Evolutionary conservation across 169 alveolate genomes (phyloP).

Genomic region (Eimeria zaria): DNA sequence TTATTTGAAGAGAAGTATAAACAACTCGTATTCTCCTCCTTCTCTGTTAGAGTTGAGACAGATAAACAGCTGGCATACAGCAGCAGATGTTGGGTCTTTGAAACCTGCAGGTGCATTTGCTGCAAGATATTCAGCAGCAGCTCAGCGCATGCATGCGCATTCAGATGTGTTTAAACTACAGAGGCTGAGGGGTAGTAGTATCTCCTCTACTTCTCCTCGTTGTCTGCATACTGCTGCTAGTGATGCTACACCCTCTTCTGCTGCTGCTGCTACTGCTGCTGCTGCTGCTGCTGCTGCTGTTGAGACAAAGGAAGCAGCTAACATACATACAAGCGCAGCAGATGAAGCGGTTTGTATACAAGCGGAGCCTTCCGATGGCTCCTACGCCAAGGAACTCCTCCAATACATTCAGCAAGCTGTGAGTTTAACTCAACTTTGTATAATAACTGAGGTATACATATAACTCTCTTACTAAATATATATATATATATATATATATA

Average conservation of each 20-base stretch:
- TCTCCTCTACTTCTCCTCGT: neutral
- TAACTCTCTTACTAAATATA: too few relatives aligned
- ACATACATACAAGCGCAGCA: neutral
- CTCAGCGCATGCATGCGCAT: too few relatives aligned
- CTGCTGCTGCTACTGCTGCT: neutral
- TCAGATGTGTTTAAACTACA: too few relatives aligned
- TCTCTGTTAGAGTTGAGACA: too few relatives aligned
- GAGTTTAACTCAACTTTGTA: too few relatives aligned
- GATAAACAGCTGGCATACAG: neutral
- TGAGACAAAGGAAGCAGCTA: neutral
- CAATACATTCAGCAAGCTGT: conserved; percentile 20
- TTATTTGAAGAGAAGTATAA: neutral
- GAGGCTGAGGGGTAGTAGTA: too few relatives aligned
- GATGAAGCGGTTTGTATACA: neutral
- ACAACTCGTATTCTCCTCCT: neutral
- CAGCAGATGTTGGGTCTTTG: too few relatives aligned
- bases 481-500: too few relatives aligned
- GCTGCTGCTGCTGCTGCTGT: too few relatives aligned
- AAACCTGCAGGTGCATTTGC: too few relatives aligned
- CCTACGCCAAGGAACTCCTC: conserved; percentile 29
- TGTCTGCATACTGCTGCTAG: neutral
- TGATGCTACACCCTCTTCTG: neutral
- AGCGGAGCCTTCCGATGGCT: conserved; percentile 11
- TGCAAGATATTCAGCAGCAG: too few relatives aligned
- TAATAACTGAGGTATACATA: too few relatives aligned